Evolutionary conservation across 495 filamentous ascomycete genomes (phyloP).

Genomic region (Neurospora cerealis): DNA sequence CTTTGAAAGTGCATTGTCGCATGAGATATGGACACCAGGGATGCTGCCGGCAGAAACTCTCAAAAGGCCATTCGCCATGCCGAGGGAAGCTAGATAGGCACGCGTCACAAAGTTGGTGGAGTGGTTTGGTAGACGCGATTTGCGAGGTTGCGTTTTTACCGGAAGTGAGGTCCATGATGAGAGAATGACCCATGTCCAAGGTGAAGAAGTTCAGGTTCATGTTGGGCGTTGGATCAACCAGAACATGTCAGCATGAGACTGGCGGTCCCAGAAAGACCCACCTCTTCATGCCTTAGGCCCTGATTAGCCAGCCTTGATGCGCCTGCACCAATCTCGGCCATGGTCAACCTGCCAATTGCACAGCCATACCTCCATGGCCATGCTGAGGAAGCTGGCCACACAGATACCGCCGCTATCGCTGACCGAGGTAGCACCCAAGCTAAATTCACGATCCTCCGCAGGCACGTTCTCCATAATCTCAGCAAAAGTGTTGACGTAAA

Average conservation of each 20-base stretch:
- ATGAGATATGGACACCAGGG: too few species aligned
- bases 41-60: too few species aligned
- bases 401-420: conserved; percentile 89
- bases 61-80: neutral
- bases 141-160: neutral
- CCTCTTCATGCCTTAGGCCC: neutral
- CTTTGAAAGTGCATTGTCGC: too few species aligned
- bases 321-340: conserved; percentile 68
- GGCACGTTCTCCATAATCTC: conserved; percentile 77
- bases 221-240: neutral
- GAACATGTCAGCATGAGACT: neutral
- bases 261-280: neutral
- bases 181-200: neutral
- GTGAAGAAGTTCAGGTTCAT: neutral
- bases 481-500: conserved; percentile 94
- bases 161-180: neutral
- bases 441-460: conserved; percentile 75
- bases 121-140: neutral
- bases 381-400: conserved; percentile 74
- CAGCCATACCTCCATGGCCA: conserved; percentile 73
- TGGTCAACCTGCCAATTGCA: conserved; percentile 72
- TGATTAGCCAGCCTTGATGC: conserved; percentile 20
- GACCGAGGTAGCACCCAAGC: conserved; percentile 78
- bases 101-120: neutral
- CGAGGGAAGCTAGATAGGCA: neutral